Evolutionary conservation across 495 filamentous ascomycete genomes (phyloP).

Genomic region (Xylaria nigripes): DNA sequence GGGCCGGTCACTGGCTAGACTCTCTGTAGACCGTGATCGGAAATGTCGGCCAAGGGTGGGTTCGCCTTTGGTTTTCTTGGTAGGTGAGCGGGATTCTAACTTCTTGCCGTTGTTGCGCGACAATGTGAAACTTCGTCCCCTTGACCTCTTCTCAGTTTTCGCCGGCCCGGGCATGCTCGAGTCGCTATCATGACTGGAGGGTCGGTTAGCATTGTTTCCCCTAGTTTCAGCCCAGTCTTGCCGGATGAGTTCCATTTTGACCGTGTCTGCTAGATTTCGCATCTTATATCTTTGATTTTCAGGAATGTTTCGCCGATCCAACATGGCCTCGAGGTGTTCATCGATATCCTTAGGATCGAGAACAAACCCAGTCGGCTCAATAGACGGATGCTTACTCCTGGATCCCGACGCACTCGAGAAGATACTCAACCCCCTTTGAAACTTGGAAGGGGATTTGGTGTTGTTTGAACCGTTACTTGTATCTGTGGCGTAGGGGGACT

Average conservation of each 20-base stretch:
- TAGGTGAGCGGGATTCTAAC: conserved; percentile 33
- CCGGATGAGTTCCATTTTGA: conserved; percentile 91
- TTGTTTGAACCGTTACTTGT: conserved; percentile 25
- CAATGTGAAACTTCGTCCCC: conserved; percentile 71
- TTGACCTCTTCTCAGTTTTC: conserved; percentile 51
- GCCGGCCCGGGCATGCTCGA: conserved; percentile 21
- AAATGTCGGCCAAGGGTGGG: conserved; percentile 43
- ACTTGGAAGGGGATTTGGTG: conserved; percentile 27
- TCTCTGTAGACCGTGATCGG: conserved; percentile 45
- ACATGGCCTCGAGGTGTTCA: conserved; percentile 55
- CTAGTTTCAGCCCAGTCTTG: conserved; percentile 69
- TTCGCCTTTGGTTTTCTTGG: conserved; percentile 49
- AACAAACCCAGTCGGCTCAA: conserved; percentile 15
- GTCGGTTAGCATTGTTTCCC: conserved; percentile 29
- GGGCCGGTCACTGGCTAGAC: conserved; percentile 36
- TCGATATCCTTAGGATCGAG: conserved; percentile 44
- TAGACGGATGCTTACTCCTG: conserved; percentile 20
- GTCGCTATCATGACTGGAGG: conserved; percentile 28
- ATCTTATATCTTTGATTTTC: conserved; percentile 90
- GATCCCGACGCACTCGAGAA: conserved; percentile 40
- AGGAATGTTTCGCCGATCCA: conserved; percentile 83
- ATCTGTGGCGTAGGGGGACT: conserved; percentile 28
- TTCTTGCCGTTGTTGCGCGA: conserved; percentile 45
- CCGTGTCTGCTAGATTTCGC: conserved; percentile 74
- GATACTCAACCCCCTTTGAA: conserved; percentile 19